Evolutionary conservation across 2,329 filamentous ascomycete genomes (phyloP).

Genomic region (Fusarium irregulare): DNA sequence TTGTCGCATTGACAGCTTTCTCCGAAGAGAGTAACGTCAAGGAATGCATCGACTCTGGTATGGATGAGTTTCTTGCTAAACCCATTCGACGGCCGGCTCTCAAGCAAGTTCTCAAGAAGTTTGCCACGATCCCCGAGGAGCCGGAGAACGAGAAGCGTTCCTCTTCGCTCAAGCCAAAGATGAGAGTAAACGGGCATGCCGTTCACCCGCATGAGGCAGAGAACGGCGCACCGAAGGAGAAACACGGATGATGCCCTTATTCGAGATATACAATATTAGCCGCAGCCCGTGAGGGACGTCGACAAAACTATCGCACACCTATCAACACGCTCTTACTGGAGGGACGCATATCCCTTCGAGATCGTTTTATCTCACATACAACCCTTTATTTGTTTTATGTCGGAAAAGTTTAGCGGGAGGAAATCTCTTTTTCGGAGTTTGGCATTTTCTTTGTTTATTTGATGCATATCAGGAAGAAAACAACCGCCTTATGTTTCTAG

Average conservation of each 20-base stretch:
- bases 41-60: constrained; percentile 87
- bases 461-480: constrained; percentile 22
- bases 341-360: neutral
- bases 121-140: constrained; percentile 83
- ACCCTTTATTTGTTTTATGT: constrained; percentile 14
- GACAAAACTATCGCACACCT: constrained; percentile 2
- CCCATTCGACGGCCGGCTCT: constrained; percentile 84
- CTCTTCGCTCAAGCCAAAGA: constrained; percentile 30
- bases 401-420: constrained; percentile 38
- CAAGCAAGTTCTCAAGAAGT: constrained; percentile 87
- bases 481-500: constrained; percentile 7
- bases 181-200: constrained; percentile 33
- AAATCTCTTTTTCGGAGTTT: constrained; percentile 28
- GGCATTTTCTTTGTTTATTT: constrained; percentile 15
- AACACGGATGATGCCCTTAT: constrained; percentile 28
- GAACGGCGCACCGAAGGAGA: constrained; percentile 33
- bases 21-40: constrained; percentile 89
- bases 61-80: constrained; percentile 87
- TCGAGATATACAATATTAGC: neutral
- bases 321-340: constrained; percentile 1
- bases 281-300: neutral
- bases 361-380: neutral
- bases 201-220: constrained; percentile 22
- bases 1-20: constrained; percentile 91
- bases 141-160: constrained; percentile 44